These are phyloP conservation scores for Mallotus repandus DNA, from an alignment of 441 rosid genomes.

Conservation along the genomic window DNA sequence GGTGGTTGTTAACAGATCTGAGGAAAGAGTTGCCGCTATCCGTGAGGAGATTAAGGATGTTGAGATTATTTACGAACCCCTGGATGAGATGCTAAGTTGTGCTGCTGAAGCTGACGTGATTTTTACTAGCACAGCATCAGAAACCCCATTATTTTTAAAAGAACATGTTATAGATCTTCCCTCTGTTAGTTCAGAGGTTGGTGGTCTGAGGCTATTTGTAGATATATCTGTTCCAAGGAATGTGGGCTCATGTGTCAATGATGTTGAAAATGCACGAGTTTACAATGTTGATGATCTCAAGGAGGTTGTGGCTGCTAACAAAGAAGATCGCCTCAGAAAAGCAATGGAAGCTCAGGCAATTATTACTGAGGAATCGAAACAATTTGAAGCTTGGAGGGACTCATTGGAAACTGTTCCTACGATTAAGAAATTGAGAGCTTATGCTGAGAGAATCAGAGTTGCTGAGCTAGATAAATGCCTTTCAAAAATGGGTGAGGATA, in stretches of 20 bases:
- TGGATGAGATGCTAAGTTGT: constrained; percentile 60
- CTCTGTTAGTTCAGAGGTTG: constrained; percentile 47
- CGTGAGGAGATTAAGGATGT: constrained; percentile 59
- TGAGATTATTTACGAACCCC: constrained; percentile 66
- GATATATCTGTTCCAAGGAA: constrained; percentile 96
- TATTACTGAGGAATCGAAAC: constrained; percentile 70
- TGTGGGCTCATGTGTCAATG: constrained; percentile 75
- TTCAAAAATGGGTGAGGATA: constrained; percentile 72
- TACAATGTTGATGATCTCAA: constrained; percentile 95
- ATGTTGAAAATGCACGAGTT: constrained; percentile 50
- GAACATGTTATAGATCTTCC: constrained; percentile 66
- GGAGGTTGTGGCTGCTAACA: constrained; percentile 95
- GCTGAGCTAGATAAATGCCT: constrained; percentile 76
- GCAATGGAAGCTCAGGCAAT: constrained; percentile 93
- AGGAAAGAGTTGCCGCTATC: constrained; percentile 75
- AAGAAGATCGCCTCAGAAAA: constrained; percentile 81
- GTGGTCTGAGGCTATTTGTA: constrained; percentile 64
- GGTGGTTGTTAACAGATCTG: constrained; percentile 81
- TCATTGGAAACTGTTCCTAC: constrained; percentile 93
- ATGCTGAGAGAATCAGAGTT: constrained; percentile 69
- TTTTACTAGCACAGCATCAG: constrained; percentile 93
- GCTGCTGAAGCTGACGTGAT: constrained; percentile 86
- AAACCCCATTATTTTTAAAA: constrained; percentile 63
- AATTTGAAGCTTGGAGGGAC: constrained; percentile 94
- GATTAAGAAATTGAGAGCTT: constrained; percentile 85